Base-by-base conservation (phyloP, 306 rosid species). In the Cajanus cajan region DNA sequence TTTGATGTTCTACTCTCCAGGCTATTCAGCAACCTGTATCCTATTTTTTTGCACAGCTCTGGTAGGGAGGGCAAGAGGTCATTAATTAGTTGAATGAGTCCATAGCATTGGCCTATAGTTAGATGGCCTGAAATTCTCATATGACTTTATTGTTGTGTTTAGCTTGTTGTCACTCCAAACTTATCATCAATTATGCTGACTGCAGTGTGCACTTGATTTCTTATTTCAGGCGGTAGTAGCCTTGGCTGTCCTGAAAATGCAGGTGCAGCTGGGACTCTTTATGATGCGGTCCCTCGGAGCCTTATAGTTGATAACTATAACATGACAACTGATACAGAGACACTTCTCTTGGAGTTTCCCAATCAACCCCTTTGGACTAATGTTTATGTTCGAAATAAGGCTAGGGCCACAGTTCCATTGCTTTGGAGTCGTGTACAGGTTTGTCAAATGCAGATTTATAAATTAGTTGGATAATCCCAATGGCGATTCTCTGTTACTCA, bases 401-500 rank as follows among this genome's bases (percentile, higher is more conserved):
- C 99, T 21, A 89, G 97, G 90, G 99, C 98, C 66, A 81, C 96
- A 6, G 98, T 96, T 78, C 99, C 99, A 63, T 85, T 96, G 89
- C 97, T 91, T 61, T 96, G 99, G 99, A 96, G 99, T 77, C 97
- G 98, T 41, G 99, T 96, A 72, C 99, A 96, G 98, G 99, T 96
- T 87, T n/a, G 97, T 80, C 52, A 48, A 50, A 64, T 40, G 73
- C 73, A 65, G 62, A 77, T 71, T n/a, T 28, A 10, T 63, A 82
- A 36, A 51, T 59, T 43, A 21, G 58, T 55, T 76, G 50, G 68
- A 76, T 28, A 40, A 47, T 48, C 39, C n/a, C 72, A 6, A 25
- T 47, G 25, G 31, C 24, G 10, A 31, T 63, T 40, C 55, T 28
- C 78, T 73, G 37, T 76, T 54, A 18, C 18, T 54, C 16, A n/a